Evolutionary conservation across 202 grass and related monocot genomes (phyloP), one percentile per base, ranked within the genome.

Genomic region (Eragrostis tef): DNA sequence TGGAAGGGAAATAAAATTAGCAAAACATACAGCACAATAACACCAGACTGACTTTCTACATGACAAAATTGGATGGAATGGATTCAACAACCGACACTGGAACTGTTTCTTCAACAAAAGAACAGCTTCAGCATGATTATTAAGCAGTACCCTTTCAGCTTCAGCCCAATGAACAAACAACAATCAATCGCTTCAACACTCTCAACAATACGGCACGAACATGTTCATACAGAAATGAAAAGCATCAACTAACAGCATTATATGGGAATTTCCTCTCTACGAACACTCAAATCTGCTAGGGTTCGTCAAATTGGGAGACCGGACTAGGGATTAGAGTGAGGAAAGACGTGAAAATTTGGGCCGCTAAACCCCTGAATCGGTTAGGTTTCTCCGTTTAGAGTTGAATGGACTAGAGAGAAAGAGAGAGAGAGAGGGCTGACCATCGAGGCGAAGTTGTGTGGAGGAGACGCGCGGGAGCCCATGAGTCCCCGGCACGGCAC

Each of bases 391-490:
- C 10, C 34, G 16, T 43, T 43, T 22, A 11, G 20, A 58, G n/a
- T 22, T 58, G 57, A 11, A 24, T 26, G 57, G 11, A 22, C 22
- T 45, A 24, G 66, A 22, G 42, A 41, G 63, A 9, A 16, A 45
- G 65, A 68, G 9, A 44, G 1, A 41, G 39, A 41, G 42, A n/a
- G 3, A 69, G 66, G 10, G n/a, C 66, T 22, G 5, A 69, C 66
- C 66, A 69, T 69, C 42, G 42, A 43, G 42, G 43, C 41, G 6
- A 46, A 46, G n/a, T 20, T 39, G 36, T 67, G 64, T 21, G 64
- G 64, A 44, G 64, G 64, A 36, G 64, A 67, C 36, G 64, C 39
- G 19, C 64, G 64, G 39, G 64, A 67, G 36, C 64, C 64, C 64
- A 67, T 67, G 17, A 44, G 39, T 21, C 39, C 36, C 36, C 64